Evolutionary conservation across 768 basidiomycete genomes (phyloP), one percentile per base, ranked within the genome.

Genomic region (Chalciporus sphaerocephalus): DNA sequence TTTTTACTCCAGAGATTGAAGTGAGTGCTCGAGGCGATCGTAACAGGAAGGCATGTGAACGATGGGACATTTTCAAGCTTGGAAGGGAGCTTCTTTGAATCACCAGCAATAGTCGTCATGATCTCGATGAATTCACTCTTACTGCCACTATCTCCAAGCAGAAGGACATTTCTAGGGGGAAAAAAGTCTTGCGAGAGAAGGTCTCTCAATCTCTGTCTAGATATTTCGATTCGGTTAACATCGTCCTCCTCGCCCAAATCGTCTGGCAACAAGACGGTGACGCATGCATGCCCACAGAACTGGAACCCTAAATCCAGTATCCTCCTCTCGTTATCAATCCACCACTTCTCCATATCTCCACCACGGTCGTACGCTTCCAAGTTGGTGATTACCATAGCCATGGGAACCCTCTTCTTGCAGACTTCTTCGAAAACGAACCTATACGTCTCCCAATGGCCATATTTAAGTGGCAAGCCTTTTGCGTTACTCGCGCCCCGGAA

Each of bases 281-380:
- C 53, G 47, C 73, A 74, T 6, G 68, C 72, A 21, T 67, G 61
- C 4, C 58, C 66, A 23, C 59, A 54, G 18, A 70, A 59, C 20
- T 53, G 39, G 48, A 74, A 70, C 6, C 57, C 57, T 24, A 67
- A 46, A 15, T 39, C 22, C 16, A 40, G 52, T 49, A 71, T 64
- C 4, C 35, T 38, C 9, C 18, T 37, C 37, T 64, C 43, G 35
- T 66, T 70, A 36, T 51, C 32, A 9, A 40, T 34, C 69, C 69
- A 73, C 73, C 72, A 74, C 40, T 46, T 34, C 8, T 64, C 55
- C 58, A 67, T 69, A 16, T 59, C 57, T 7, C 53, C 51, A 32
- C 52, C 46, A 0, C 48, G 48, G 11, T 64, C 38, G 35, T 55
- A 55, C 8, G 54, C 60, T 44, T 65, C 65, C 5, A 69, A 47